Conservation (phyloP, 2,329 filamentous ascomycete genomes). For the Aaosphaeria pasadenensis region DNA sequence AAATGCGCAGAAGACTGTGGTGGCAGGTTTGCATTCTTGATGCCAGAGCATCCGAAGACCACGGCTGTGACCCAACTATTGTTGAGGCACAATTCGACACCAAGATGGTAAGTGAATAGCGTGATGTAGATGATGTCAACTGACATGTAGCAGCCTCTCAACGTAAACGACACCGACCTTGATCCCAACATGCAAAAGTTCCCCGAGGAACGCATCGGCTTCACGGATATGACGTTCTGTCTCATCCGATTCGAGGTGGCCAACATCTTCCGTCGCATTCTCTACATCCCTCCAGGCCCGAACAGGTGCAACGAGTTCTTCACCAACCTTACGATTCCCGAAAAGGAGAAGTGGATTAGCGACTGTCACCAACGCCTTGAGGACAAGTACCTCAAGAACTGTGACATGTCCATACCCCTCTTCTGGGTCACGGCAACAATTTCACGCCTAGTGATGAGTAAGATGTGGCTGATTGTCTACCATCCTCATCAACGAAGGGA, state of each 20-base stretch:
- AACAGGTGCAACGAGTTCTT: slow-evolving; percentile 43
- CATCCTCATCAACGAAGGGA: slow-evolving; percentile 67
- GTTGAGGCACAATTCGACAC: slow-evolving; percentile 59
- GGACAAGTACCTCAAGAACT: slow-evolving; percentile 48
- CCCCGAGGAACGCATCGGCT: slow-evolving; percentile 48
- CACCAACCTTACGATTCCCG: slow-evolving; percentile 41
- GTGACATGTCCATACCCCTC: slow-evolving; percentile 56
- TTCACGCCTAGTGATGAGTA: slow-evolving; percentile 69
- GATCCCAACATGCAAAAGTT: slow-evolving; percentile 48
- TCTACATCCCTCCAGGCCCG: slow-evolving; percentile 43
- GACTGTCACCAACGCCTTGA: slow-evolving; percentile 48
- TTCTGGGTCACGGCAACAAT: slow-evolving; percentile 69
- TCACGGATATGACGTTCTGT: slow-evolving; percentile 58
- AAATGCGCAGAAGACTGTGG: slow-evolving; percentile 60
- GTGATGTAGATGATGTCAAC: not conserved
- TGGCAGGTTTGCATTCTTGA: slow-evolving; percentile 61
- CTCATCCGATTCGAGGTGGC: slow-evolving; percentile 54
- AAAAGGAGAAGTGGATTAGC: slow-evolving; percentile 51
- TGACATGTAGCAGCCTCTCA: slow-evolving; percentile 42
- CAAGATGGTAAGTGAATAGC: slow-evolving; percentile 36
- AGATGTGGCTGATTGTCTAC: slow-evolving; percentile 75
- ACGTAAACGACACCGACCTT: slow-evolving; percentile 55
- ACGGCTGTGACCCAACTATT: slow-evolving; percentile 62
- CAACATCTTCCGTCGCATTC: slow-evolving; percentile 45
- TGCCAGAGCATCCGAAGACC: slow-evolving; percentile 59